phyloP scores from a whole-genome alignment of 805 yeast species.

The Starmerella stigmatis region DNA sequence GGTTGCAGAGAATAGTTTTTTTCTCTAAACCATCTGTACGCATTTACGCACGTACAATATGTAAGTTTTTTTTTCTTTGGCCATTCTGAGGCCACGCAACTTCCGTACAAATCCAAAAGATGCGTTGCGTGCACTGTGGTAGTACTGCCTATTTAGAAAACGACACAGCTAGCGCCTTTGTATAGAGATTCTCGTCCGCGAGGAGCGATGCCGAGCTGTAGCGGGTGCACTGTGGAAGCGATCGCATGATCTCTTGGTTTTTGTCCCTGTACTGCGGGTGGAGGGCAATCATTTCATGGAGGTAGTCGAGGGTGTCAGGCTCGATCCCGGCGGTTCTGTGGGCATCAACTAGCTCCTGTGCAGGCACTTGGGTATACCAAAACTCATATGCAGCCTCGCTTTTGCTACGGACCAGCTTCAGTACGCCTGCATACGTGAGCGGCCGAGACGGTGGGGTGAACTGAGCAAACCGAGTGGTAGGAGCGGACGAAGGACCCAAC shows the following conservation, averaged over 20 bases:
- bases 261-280: conserved; percentile 11
- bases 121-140: too few species aligned
- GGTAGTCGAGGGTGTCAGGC: conserved; percentile 23
- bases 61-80: too few species aligned
- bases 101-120: too few species aligned
- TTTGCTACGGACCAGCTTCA: conserved; percentile 13
- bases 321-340: conserved; percentile 22
- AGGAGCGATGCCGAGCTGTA: conserved; percentile 20
- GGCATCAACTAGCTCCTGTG: conserved; percentile 17
- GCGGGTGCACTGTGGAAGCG: conserved; percentile 18
- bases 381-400: conserved; percentile 15
- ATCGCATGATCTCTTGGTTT: conserved; percentile 17
- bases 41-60: too few species aligned
- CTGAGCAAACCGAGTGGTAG: too few species aligned
- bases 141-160: too few species aligned
- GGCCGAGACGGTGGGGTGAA: conserved; percentile 18
- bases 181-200: conserved; percentile 12
- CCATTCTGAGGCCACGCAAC: too few species aligned
- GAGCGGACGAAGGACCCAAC: too few species aligned
- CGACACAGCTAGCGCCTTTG: conserved; percentile 1
- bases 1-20: too few species aligned
- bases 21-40: too few species aligned
- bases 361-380: conserved; percentile 17
- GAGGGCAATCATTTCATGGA: conserved; percentile 13
- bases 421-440: conserved; percentile 20